These are phyloP conservation scores for Zygoascus bituminiphila DNA, from an alignment of 805 yeast genomes.

Conservation along the genomic window DNA sequence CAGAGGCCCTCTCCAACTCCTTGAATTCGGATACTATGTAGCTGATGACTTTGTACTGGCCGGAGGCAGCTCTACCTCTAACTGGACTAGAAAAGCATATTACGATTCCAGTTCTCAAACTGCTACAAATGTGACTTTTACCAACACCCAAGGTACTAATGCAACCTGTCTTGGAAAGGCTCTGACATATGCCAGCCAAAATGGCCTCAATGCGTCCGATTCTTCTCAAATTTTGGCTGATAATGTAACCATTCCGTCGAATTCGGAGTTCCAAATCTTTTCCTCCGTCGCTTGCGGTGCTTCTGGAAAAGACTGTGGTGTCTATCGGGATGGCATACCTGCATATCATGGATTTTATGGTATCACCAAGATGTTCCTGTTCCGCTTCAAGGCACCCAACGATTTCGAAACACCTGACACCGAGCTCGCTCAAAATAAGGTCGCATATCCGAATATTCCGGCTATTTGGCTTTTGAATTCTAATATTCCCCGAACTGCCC, in stretches of 20 bases:
- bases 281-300: conserved; percentile 37
- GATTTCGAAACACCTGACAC: background rate
- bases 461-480: conserved; percentile 96
- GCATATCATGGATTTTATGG: conserved; percentile 95
- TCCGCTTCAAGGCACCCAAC: conserved; percentile 84
- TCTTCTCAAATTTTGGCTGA: conserved; percentile 61
- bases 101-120: conserved; percentile 59
- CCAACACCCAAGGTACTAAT: conserved; percentile 82
- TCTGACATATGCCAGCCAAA: conserved; percentile 70
- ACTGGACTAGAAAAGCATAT: conserved; percentile 70
- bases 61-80: background rate
- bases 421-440: background rate
- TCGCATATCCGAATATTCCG: conserved; percentile 73
- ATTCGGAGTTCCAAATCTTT: conserved; percentile 76
- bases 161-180: conserved; percentile 95
- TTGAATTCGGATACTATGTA: conserved; percentile 66
- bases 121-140: conserved; percentile 64
- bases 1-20: conserved; percentile 78
- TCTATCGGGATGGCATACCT: conserved; percentile 75
- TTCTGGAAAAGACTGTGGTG: conserved; percentile 58
- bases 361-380: conserved; percentile 71
- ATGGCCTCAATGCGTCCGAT: conserved; percentile 67
- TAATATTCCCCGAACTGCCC: conserved; percentile 91
- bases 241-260: conserved; percentile 52
- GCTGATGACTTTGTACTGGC: conserved; percentile 3